Percentiles rank a stretch among this genome's conserved stretches.
These are phyloP conservation scores for Trapa bicornis DNA, from an alignment of 345 rosid species.

Conservation along the genomic window DNA sequence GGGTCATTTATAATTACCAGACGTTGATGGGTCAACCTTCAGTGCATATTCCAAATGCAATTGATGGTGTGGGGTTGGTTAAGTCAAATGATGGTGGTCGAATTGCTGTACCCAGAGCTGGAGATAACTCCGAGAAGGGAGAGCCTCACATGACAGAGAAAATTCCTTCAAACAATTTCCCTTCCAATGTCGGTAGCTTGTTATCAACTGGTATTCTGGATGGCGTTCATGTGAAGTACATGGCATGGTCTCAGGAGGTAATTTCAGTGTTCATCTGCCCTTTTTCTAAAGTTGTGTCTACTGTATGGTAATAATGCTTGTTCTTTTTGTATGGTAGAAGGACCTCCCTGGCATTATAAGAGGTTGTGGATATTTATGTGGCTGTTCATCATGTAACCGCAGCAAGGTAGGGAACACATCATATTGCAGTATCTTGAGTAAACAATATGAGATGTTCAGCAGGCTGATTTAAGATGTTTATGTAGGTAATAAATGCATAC, in stretches of 20 bases:
- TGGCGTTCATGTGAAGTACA: slow-evolving; percentile 82
- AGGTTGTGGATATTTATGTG: slow-evolving; percentile 88
- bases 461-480: slow-evolving; percentile 2
- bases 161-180: slow-evolving; percentile 84
- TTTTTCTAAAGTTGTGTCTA: slow-evolving; percentile 10
- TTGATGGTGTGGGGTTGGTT: slow-evolving; percentile 26
- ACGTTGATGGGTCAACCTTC: slow-evolving; percentile 37
- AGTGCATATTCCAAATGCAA: slow-evolving; percentile 30
- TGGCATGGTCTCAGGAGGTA: slow-evolving; percentile 85
- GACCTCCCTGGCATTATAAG: slow-evolving; percentile 76
- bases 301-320: slow-evolving; percentile 13
- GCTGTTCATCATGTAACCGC: slow-evolving; percentile 66
- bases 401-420: slow-evolving; percentile 44
- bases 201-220: slow-evolving; percentile 92
- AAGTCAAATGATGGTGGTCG: slow-evolving; percentile 22
- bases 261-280: slow-evolving; percentile 13
- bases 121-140: slow-evolving; percentile 32
- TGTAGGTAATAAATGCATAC: slow-evolving; percentile 74
- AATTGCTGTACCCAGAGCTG: slow-evolving; percentile 33
- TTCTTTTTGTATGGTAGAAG: slow-evolving; percentile 27
- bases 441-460: neutral
- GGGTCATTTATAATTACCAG: slow-evolving; percentile 31
- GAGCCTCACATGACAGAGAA: slow-evolving; percentile 48
- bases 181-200: slow-evolving; percentile 87
- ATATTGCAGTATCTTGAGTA: neutral